Base-by-base conservation (phyloP, 257 asterid species). In the Handroanthus guayacan region DNA sequence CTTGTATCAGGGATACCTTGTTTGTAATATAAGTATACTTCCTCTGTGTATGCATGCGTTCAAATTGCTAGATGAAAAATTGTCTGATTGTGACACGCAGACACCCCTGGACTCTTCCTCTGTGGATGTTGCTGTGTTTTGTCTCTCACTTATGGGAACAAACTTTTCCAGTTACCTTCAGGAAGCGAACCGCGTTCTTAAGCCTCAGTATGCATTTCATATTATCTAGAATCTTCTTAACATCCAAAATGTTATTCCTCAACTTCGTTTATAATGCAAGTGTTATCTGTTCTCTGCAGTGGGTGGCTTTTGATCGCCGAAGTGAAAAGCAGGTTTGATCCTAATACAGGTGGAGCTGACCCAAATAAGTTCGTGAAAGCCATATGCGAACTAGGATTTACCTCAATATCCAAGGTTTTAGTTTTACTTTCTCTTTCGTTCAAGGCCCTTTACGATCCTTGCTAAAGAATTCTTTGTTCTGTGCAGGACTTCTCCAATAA, bases 271-370 rank as follows among this genome's bases (percentile, higher is more conserved):
- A 74, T 78, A 75, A 80, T 54, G 41, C 55, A 61, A 70, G 13
- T 67, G 45, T 34, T 12, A 66, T 12, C 16, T 71, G 65, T 55
- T 69, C 16, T 76, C 16, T 75, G 77, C 90, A 93, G 99, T 51
- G 99, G 98, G 52, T 95, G 97, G 97, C 99, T 95, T 77, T 84
- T 95, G 81, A 93, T 95, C 74, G 99, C 98, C 25, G 99, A 95
- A 82, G 99, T 95, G 47, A 95, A 90, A 83, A 95, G 99, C 88
- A 85, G 99, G 82, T 80, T 95, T 10, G 97, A 95, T 79, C 99
- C 97, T 18, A 85, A 43, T 66, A 90, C 89, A 1, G 97, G 98
- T 66, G 99, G 99, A 76, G 94, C 97, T 10, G 98, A 92, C 75
- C 91, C 97, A 14, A 76, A 78, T 60, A 71, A 80, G 65, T 93